Conservation (phyloP, 208 protist genomes). For the Naegleria lovaniensis region DNA sequence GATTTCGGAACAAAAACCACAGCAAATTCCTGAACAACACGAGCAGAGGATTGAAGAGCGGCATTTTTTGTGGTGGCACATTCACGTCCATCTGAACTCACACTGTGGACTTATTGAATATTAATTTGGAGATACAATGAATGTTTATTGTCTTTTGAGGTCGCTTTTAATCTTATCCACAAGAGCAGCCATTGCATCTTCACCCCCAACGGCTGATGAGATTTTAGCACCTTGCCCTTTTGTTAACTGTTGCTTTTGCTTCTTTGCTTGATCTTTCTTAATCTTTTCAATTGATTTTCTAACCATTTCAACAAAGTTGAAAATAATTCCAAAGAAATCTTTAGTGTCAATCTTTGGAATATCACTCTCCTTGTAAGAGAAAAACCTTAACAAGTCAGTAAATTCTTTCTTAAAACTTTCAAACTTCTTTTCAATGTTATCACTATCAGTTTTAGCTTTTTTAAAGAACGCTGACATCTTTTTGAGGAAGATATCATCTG, state of each 20-base stretch:
- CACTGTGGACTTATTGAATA: too few species aligned
- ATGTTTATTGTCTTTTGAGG: not conserved
- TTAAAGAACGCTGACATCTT: not conserved
- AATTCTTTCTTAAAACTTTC: not conserved
- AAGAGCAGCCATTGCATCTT: slow-evolving; percentile 16
- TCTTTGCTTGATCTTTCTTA: not conserved
- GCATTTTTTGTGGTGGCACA: not conserved
- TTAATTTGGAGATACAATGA: too few species aligned
- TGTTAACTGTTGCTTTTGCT: not conserved
- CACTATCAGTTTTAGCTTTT: not conserved
- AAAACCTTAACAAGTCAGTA: not conserved
- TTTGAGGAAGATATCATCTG: slow-evolving; percentile 11
- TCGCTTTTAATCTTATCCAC: slow-evolving; percentile 17
- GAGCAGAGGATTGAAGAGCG: not conserved
- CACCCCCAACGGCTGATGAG: not conserved
- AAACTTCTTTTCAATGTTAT: not conserved
- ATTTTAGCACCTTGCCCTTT: not conserved
- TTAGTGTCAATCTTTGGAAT: not conserved
- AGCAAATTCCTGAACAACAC: not conserved
- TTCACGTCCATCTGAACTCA: too few species aligned
- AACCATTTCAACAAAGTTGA: not conserved
- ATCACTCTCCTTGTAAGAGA: not conserved
- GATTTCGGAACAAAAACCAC: not conserved
- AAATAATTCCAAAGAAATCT: not conserved
- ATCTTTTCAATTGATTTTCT: not conserved